Percentiles rank a stretch among this genome's conserved stretches.
These are phyloP conservation scores for Boletus pseudo-olivaceus DNA, from an alignment of 768 basidiomycete genomes.

Conservation along the genomic window DNA sequence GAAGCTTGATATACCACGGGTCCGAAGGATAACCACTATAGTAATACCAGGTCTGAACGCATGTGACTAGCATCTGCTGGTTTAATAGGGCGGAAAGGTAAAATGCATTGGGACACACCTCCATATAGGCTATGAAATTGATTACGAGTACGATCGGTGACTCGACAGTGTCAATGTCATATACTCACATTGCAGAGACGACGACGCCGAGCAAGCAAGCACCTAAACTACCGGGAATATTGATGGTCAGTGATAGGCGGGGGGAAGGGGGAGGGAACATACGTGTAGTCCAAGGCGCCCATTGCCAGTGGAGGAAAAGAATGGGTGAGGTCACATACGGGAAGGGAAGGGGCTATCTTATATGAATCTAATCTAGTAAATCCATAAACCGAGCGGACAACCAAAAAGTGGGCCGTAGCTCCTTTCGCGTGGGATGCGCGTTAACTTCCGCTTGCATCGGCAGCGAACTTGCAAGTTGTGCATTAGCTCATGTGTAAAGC, in stretches of 20 bases:
- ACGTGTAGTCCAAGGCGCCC: constrained; percentile 37
- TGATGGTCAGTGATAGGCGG: not conserved
- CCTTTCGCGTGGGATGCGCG: no score
- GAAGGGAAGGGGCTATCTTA: constrained; percentile 8
- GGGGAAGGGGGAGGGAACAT: constrained; percentile 6
- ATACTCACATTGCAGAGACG: constrained; percentile 47
- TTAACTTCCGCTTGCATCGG: no score
- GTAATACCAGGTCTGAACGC: constrained; percentile 58
- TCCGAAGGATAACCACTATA: constrained; percentile 49
- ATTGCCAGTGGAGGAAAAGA: constrained; percentile 5
- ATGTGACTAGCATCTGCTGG: constrained; percentile 40
- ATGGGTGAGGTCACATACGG: not conserved
- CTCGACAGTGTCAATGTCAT: constrained; percentile 1
- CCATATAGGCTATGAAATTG: constrained; percentile 44
- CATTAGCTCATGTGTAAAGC: no score
- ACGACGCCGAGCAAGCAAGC: constrained; percentile 54
- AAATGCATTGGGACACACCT: constrained; percentile 31
- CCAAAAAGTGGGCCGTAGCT: no score
- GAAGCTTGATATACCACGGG: constrained; percentile 45
- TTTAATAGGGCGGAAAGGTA: constrained; percentile 8
- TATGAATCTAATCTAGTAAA: no score
- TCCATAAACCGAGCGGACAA: no score
- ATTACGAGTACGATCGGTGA: not conserved
- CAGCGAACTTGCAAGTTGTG: no score
- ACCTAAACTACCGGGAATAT: constrained; percentile 39